Conservation (phyloP, 2,329 filamentous ascomycete species). For the Xylaria sp. region DNA sequence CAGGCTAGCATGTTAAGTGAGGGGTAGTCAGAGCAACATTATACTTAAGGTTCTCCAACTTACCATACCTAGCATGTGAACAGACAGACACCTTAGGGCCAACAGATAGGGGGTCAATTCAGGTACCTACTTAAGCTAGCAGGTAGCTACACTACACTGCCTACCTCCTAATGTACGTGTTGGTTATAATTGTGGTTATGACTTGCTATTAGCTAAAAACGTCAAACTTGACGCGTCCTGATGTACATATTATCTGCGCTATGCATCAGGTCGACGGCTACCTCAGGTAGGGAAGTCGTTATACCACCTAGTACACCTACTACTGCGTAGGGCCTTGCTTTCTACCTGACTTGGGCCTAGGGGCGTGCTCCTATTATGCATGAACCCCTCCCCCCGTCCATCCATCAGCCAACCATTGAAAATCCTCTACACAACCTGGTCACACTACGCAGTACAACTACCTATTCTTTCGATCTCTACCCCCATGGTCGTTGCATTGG, state of each 20-base stretch:
- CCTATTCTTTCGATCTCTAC: constrained; percentile 23
- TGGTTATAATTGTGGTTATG: background rate
- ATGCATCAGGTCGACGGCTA: constrained; percentile 14
- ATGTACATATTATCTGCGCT: background rate
- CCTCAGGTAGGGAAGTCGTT: too few species aligned
- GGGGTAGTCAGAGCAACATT: constrained; percentile 12
- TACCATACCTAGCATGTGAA: constrained; percentile 12
- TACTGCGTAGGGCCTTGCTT: background rate
- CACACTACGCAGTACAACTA: background rate
- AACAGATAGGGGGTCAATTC: background rate
- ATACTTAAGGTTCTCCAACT: constrained; percentile 2
- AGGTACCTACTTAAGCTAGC: background rate
- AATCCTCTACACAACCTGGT: constrained; percentile 22
- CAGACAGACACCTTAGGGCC: background rate
- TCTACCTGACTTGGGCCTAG: constrained; percentile 24
- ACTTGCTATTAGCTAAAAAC: constrained; percentile 1
- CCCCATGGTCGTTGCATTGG: constrained; percentile 32
- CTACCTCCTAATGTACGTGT: background rate
- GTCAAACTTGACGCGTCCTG: constrained; percentile 17
- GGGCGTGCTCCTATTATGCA: constrained; percentile 32
- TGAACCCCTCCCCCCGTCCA: constrained; percentile 33
- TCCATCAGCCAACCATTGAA: constrained; percentile 23
- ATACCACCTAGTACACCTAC: too few species aligned
- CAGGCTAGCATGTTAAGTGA: constrained; percentile 2
- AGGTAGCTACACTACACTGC: too few species aligned